These are phyloP conservation scores for Heracleum sosnowskyi DNA, from an alignment of 129 eudicot genomes.

Conservation along the genomic window DNA sequence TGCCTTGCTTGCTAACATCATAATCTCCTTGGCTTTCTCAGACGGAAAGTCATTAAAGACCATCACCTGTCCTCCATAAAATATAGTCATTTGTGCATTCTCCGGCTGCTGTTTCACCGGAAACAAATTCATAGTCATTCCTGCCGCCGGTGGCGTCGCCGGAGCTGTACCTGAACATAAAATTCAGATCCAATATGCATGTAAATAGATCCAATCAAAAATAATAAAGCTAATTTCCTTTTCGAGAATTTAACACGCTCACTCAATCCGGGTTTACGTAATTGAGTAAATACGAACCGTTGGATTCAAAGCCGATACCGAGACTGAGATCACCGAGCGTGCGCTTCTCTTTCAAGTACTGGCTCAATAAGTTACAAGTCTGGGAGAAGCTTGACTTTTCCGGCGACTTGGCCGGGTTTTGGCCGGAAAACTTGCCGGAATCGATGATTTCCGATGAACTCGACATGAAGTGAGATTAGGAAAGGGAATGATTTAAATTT, in stretches of 20 bases:
- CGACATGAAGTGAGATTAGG: constrained; percentile 12
- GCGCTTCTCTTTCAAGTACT: constrained; percentile 52
- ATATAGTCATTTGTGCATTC: constrained; percentile 53
- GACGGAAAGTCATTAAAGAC: constrained; percentile 51
- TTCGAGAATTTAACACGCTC: too few species aligned
- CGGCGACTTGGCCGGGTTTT: background rate
- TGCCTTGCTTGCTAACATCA: constrained; percentile 36
- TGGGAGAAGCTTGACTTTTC: constrained; percentile 32
- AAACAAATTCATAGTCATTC: constrained; percentile 11
- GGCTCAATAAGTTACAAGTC: constrained; percentile 46
- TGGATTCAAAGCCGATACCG: constrained; percentile 4
- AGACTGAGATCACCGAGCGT: constrained; percentile 32
- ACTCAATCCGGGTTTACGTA: too few species aligned
- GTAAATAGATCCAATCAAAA: too few species aligned
- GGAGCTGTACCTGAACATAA: background rate
- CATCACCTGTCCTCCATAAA: constrained; percentile 51
- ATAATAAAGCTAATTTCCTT: too few species aligned
- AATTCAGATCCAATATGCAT: background rate
- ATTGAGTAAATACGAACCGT: background rate
- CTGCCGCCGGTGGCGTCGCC: background rate
- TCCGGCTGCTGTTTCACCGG: constrained; percentile 26
- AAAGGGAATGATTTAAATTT: background rate
- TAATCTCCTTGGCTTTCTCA: constrained; percentile 46
- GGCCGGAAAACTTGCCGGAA: constrained; percentile 32
- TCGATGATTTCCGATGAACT: constrained; percentile 29